Evolutionary conservation across 2,329 filamentous ascomycete genomes (phyloP).

Genomic region (Penicillium sp.): DNA sequence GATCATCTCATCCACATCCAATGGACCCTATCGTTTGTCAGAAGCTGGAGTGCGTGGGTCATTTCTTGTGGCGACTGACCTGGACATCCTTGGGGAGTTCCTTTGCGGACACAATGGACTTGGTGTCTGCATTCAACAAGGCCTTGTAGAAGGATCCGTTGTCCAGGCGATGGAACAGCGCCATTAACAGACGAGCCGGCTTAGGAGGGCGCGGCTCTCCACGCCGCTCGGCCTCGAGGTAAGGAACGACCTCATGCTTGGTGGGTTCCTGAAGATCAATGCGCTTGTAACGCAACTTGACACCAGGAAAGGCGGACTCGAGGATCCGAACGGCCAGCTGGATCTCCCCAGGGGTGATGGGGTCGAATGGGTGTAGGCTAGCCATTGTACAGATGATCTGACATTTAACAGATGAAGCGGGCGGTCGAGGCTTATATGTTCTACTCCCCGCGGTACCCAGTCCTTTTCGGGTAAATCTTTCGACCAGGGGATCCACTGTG

Average conservation of each 20-base stretch:
- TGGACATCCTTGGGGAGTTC: conserved; percentile 46
- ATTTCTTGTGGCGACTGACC: conserved; percentile 26
- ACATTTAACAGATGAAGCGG: background rate
- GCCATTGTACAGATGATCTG: conserved; percentile 15
- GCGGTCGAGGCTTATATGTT: conserved; percentile 7
- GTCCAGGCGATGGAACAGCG: conserved; percentile 44
- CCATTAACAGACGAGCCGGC: conserved; percentile 51
- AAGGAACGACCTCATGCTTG: conserved; percentile 56
- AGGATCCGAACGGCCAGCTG: conserved; percentile 38
- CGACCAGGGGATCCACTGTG: conserved; percentile 5
- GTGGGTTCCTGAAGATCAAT: conserved; percentile 62
- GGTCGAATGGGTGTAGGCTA: conserved; percentile 38
- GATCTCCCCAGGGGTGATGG: conserved; percentile 39
- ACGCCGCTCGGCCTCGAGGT: conserved; percentile 58
- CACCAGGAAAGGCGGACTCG: conserved; percentile 34
- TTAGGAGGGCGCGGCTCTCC: conserved; percentile 47
- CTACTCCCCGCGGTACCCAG: background rate
- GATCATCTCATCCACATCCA: conserved; percentile 56
- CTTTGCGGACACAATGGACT: conserved; percentile 34
- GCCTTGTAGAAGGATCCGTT: conserved; percentile 41
- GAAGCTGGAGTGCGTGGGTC: background rate
- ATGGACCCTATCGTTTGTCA: conserved; percentile 39
- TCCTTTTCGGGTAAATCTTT: conserved; percentile 13
- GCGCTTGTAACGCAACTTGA: conserved; percentile 54
- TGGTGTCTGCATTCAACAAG: conserved; percentile 39